Evolutionary conservation across 352 stramenopile genomes (phyloP), one percentile per base, ranked within the genome.

Genomic region (Blastocystis sp.): DNA sequence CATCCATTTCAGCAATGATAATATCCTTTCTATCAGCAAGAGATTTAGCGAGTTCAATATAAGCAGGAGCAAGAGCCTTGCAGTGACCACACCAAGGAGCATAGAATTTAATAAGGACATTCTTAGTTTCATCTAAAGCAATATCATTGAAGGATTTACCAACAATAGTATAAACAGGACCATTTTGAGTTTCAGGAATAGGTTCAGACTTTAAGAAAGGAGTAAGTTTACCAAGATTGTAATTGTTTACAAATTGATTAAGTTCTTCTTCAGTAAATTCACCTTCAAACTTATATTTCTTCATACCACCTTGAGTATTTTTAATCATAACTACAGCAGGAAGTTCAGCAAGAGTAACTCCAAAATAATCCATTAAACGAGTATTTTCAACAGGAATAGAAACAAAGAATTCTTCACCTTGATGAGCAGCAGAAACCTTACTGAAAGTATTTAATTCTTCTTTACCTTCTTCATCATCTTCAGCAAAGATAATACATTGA

Each of bases 1-100:
- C 75, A 68, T 94, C 85, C 69, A 94, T 91, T 80, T 93, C 91
- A 62, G 77, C 83, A 66, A 94, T 88, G 34, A 93, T 56, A 35
- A 93, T 79, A 65, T 75, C 83, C 58, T 88, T 77, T 27, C 88
- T 79, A 47, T 86, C 75, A 1, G 77, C 73, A 57, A 87, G 88
- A 42, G 46, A 44, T 27, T 71, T 44, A 11, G 49, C 69, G 33
- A 73, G 44, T 47, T 75, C 56, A 23, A 67, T 79, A 70, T 84
- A 90, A 69, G 80, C 81, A 39, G 82, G 82, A 6, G 77, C 79
- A 16, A 91, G 74, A n/a, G 75, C 65, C 74, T 74, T 86, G 69
- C 72, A 78, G 68, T 78, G 73, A 4, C 81, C 81, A 47, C 82
- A 91, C 82, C 82, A 91, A 16, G 82, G 81, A 6, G 82, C 82